These are phyloP conservation scores for Aspergillus glaucus DNA, from an alignment of 2,329 filamentous ascomycete genomes.

Conservation along the genomic window DNA sequence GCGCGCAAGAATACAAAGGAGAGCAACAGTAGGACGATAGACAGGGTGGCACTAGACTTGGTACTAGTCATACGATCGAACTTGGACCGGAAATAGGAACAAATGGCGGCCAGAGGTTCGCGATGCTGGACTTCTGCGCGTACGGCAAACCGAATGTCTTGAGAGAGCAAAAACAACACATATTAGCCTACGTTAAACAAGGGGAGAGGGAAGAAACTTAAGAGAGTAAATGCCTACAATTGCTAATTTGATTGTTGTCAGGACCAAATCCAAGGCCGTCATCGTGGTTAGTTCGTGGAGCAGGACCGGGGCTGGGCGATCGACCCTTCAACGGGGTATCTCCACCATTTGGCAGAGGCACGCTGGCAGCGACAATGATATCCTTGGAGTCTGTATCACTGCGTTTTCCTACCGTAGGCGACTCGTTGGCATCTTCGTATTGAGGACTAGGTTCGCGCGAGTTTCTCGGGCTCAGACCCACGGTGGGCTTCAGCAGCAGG, in stretches of 20 bases:
- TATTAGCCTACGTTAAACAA: constrained; percentile 28
- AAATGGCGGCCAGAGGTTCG: constrained; percentile 70
- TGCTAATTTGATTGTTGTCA: constrained; percentile 36
- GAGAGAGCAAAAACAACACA: constrained; percentile 11
- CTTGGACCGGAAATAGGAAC: constrained; percentile 57
- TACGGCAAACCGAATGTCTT: constrained; percentile 83
- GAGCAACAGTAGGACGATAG: constrained; percentile 56
- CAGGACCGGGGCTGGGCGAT: constrained; percentile 48
- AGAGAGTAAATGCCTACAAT: constrained; percentile 42
- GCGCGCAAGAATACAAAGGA: constrained; percentile 60
- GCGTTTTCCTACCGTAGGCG: constrained; percentile 24
- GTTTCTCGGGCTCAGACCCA: constrained; percentile 41
- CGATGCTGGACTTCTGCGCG: constrained; percentile 83
- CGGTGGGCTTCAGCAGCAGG: constrained; percentile 37
- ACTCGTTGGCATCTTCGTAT: constrained; percentile 52
- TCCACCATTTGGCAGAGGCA: constrained; percentile 50
- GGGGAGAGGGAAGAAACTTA: constrained; percentile 9
- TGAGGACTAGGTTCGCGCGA: constrained; percentile 56
- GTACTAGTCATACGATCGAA: constrained; percentile 60
- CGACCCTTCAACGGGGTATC: constrained; percentile 53
- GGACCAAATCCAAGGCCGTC: constrained; percentile 32
- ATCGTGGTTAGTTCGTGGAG: constrained; percentile 18
- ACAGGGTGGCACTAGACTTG: constrained; percentile 60
- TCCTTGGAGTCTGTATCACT: constrained; percentile 20
- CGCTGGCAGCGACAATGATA: constrained; percentile 37